Evolutionary conservation across 805 yeast genomes (phyloP), one percentile per base, ranked within the genome.

Genomic region (Yamadazyma philogaea): DNA sequence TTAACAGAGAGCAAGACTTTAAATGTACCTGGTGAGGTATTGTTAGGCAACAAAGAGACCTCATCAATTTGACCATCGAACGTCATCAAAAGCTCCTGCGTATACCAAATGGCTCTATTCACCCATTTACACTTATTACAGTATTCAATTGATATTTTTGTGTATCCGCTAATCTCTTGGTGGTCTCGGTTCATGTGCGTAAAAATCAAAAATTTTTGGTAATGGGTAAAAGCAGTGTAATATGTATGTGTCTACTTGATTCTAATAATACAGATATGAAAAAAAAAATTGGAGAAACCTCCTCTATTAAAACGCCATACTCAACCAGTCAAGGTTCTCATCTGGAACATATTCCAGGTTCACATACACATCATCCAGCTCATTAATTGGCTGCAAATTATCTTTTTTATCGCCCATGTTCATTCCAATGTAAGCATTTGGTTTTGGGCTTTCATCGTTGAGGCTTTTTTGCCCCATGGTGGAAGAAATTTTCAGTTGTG

Each of bases 101-200:
- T 67, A 52, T 87, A 87, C 96, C 96, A 89, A 0, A 87, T 75
- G 1, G 96, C 95, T 10, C 96, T 67, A 36, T 87, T 74, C 53
- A 85, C 84, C 96, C 96, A 88, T 54, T 84, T 84, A 68, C 96
- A 88, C 56, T 76, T 78, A 30, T 84, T 83, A 57, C 96, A 88
- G 63, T 82, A 88, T 50, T 77, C 73, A 32, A 88, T 87, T 4
- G 78, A 65, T 2, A 88, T 43, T 37, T 39, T 43, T 11, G 31
- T 17, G 26, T 39, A 27, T 7, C 31, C 42, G 18, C n/a, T n/a
- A n/a, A n/a, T n/a, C n/a, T n/a, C n/a, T n/a, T n/a, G n/a, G n/a
- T n/a, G n/a, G n/a, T n/a, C n/a, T n/a, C 21, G 21, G 4, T 11
- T 12, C 31, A 26, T 33, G 33, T 30, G 33, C 33, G 33, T 30